These are phyloP conservation scores for Monosporascus sp. DNA, from an alignment of 2,329 filamentous ascomycete genomes.

Conservation along the genomic window DNA sequence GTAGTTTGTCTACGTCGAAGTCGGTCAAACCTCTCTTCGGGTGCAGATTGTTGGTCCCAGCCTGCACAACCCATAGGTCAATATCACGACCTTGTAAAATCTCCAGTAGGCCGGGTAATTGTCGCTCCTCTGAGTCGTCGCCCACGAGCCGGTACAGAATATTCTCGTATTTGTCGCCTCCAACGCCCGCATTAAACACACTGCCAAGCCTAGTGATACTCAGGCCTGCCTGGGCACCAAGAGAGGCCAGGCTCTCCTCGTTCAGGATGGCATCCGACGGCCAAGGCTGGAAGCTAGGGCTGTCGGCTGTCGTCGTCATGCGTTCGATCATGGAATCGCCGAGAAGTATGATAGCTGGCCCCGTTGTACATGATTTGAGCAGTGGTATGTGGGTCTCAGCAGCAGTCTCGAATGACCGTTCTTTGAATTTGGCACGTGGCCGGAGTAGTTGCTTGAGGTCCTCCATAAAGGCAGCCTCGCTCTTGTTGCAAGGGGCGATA, in stretches of 20 bases:
- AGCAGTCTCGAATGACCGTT: conserved; percentile 1
- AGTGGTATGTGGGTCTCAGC: background rate
- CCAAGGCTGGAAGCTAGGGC: conserved; percentile 9
- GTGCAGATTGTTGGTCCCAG: conserved; percentile 16
- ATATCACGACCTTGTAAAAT: background rate
- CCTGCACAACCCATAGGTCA: conserved; percentile 15
- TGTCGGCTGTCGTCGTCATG: conserved; percentile 14
- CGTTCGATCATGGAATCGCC: conserved; percentile 20
- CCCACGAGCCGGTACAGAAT: conserved; percentile 14
- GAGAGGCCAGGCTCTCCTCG: background rate
- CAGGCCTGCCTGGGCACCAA: background rate
- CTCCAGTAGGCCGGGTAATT: background rate
- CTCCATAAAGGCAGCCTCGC: background rate
- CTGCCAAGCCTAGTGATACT: background rate
- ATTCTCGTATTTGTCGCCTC: conserved; percentile 19
- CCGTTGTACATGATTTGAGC: background rate
- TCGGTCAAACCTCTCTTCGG: conserved; percentile 9
- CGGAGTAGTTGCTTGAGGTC: background rate
- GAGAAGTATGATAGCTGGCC: conserved; percentile 7
- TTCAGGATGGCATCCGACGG: conserved; percentile 6
- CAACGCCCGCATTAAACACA: conserved; percentile 18
- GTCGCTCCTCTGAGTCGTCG: background rate
- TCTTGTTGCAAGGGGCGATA: background rate
- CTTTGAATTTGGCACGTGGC: conserved; percentile 1
- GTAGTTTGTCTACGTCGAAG: background rate